Base-by-base conservation (phyloP, 768 basidiomycete genomes). In the Pisolithus microcarpus region DNA sequence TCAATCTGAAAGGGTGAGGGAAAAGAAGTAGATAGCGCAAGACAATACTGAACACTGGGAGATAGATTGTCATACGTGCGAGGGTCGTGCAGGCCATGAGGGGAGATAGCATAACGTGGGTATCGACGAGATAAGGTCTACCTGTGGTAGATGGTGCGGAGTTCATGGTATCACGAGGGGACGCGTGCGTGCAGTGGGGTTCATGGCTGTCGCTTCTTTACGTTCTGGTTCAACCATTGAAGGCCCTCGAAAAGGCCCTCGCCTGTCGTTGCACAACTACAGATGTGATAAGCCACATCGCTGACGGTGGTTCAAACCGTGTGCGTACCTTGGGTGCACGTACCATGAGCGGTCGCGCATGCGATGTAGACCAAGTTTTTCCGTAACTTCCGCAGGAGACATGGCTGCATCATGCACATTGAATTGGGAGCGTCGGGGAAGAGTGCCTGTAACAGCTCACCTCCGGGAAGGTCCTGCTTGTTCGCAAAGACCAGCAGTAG, bases 271-370 rank as follows among this genome's bases (percentile, higher is more conserved):
- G 93, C 93, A 64, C 93, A 96, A 70, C 93, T 96, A 54, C 9
- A 37, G 18, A 34, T 49, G 15, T 37, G 39, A 28, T 7, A 26
- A 46, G 52, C 16, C 40, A 60, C 40, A 38, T 52, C 37, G 15
- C 15, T 5, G n/a, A 23, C 7, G 6, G n/a, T 49, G 40, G 26
- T 16, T 1, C 5, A 40, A 39, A 49, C 28, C 11, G 39, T 46
- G 43, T 38, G 18, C 80, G 60, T 69, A 95, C 88, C 93, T 96
- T 46, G 95, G 95, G 73, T 98, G 95, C 48, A 97, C 94, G 79
- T 97, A 98, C 95, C 95, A 98, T 68, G 88, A 92, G 54, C 95
- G 78, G 63, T 97, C 94, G 53, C 91, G 85, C 95, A 98, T 97
- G 59, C 87, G 78, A 68, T 96, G 89, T 57, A 98, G 74, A 37